phyloP scores from a whole-genome alignment of 371 early-diverging fungal species.

The Actinomortierella ambigua region DNA sequence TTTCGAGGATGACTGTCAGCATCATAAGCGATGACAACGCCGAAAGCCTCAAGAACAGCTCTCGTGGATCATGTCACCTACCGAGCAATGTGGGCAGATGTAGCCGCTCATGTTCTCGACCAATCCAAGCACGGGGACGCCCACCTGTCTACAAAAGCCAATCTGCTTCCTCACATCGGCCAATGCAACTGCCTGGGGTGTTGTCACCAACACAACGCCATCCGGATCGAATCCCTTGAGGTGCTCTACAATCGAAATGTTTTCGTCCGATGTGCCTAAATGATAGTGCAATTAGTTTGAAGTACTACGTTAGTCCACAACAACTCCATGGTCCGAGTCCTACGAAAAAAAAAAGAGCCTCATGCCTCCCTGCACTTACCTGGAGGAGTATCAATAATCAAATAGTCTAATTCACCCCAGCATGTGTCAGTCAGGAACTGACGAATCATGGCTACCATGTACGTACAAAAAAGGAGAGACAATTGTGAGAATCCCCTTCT shows the following conservation, averaged over 20 bases:
- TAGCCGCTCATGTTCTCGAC: slow-evolving; percentile 96
- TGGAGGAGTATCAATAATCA: slow-evolving; percentile 96
- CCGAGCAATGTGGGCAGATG: slow-evolving; percentile 87
- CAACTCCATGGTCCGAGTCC: too few relatives aligned
- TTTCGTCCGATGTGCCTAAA: slow-evolving; percentile 89
- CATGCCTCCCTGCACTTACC: too few relatives aligned
- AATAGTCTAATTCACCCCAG: slow-evolving; percentile 87
- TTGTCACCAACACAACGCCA: slow-evolving; percentile 91
- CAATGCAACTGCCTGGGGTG: slow-evolving; percentile 89
- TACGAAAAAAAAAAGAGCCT: too few relatives aligned
- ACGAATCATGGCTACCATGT: slow-evolving; percentile 77
- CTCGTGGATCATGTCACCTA: slow-evolving; percentile 38
- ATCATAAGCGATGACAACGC: background rate
- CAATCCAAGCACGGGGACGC: slow-evolving; percentile 82
- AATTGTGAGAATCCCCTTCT: background rate
- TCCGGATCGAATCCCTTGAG: slow-evolving; percentile 76
- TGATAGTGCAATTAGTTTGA: background rate
- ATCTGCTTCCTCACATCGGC: slow-evolving; percentile 89
- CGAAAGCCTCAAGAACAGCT: background rate
- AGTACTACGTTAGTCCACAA: too few relatives aligned
- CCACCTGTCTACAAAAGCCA: slow-evolving; percentile 83
- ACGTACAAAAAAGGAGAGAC: background rate
- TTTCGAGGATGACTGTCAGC: slow-evolving; percentile 32
- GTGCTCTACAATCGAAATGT: slow-evolving; percentile 81
- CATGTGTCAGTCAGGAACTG: slow-evolving; percentile 91